A percentile compares a stretch with the other conserved stretches of the same genome.
Conservation (phyloP, 1,139 yeast genomes). For the Saccharomyces hybrid region DNA sequence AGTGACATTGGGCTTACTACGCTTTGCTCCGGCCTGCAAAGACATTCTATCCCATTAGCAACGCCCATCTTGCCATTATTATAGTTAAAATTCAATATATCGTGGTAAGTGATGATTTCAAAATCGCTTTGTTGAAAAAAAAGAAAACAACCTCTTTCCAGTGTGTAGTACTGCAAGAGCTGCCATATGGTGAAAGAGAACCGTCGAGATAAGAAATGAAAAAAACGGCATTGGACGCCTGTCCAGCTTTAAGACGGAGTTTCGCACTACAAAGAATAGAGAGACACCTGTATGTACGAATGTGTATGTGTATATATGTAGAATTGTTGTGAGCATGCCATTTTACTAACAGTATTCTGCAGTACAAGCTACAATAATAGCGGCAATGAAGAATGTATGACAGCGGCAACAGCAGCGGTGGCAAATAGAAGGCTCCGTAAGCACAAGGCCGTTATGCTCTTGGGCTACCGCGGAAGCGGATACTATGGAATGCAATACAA, state of each 20-base stretch:
- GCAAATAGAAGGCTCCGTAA: constrained; percentile 3
- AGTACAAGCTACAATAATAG: background rate
- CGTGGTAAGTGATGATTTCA: background rate
- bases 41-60: background rate
- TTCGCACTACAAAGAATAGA: background rate
- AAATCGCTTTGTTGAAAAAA: no score
- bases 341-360: background rate
- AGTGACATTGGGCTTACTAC: background rate
- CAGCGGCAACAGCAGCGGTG: background rate
- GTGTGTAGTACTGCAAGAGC: background rate
- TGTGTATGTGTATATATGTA: background rate
- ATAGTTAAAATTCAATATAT: background rate
- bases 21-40: background rate
- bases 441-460: constrained; percentile 72
- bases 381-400: background rate
- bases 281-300: background rate
- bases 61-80: background rate
- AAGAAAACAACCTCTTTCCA: no score
- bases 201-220: background rate
- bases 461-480: constrained; percentile 96
- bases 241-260: background rate
- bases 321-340: background rate
- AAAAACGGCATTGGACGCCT: background rate
- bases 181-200: background rate
- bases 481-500: constrained; percentile 99